Evolutionary conservation across 176 grass and related monocot genomes (phyloP), one percentile per base, ranked within the genome.

Genomic region (Pharus latifolius): DNA sequence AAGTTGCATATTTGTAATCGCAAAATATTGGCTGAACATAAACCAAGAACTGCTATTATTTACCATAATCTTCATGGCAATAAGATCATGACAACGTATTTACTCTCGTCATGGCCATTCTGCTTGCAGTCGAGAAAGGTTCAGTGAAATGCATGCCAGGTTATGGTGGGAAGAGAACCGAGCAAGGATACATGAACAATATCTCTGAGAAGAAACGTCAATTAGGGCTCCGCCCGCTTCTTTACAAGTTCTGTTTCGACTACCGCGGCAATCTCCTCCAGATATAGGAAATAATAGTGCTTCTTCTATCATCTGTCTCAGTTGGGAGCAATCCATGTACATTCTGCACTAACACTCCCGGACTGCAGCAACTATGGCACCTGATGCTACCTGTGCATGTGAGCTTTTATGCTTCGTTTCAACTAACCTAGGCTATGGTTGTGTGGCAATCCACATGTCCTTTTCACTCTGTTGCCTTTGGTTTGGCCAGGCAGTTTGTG

Each of bases 81-180:
- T 31, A 48, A 16, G 57, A 19, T 22, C 20, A 16, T 60, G 45
- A 29, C 16, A 50, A 35, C 18, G 25, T 2, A 52, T 20, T 74
- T 19, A 29, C 6, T 44, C 4, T 43, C 25, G 3, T 5, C 17
- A 63, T 30, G 29, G 31, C 31, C 3, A 2, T 49, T 79, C 6
- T 74, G 10, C 10, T 41, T 86, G 48, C 76, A 99, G 95, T 75
- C 95, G 95, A 62, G 95, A 99, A 79, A 91, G 83, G 34, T 99
- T 99, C 50, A 90, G 87, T 13, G 95, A 99, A 82, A 88, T 86
- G 90, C 90, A 94, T 60, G 95, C 90, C 30, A 88, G 87, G 43
- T 46, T 91, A 64, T 99, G 95, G 95, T 99, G 95, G 95, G 95
- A 99, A 33, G 84, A 94, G 59, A 94, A 99, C 48, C 90, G 90